Percentiles rank a stretch among this genome's conserved stretches.
Conservation (phyloP, 257 asterid species). For the Penstemon newberryi region DNA sequence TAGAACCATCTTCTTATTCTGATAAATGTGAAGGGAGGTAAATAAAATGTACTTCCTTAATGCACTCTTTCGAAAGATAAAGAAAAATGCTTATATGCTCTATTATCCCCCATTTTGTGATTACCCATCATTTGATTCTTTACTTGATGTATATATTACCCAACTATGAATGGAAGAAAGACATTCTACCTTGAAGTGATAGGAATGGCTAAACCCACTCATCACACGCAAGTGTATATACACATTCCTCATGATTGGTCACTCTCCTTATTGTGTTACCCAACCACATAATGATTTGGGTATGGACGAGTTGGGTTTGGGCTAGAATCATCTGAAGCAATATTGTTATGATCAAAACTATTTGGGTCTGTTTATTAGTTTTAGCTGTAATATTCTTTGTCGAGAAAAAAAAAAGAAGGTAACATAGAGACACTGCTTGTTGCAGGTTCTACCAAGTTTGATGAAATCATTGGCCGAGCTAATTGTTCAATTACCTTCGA, state of each 20-base stretch:
- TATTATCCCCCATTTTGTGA: neutral
- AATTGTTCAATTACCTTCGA: constrained; percentile 50
- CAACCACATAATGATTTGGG: too few relatives aligned
- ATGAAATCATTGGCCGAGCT: constrained; percentile 74
- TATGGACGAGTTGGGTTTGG: too few relatives aligned
- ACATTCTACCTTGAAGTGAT: neutral
- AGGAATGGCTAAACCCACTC: too few relatives aligned
- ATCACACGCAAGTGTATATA: too few relatives aligned
- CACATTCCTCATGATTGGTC: too few relatives aligned
- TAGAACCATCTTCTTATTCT: constrained; percentile 23
- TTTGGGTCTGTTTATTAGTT: neutral
- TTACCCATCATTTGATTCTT: constrained; percentile 8
- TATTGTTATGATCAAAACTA: too few relatives aligned
- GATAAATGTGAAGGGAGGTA: too few relatives aligned
- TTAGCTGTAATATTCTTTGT: constrained; percentile 1
- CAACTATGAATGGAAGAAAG: neutral
- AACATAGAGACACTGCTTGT: constrained; percentile 16
- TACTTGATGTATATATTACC: neutral
- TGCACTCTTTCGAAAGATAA: neutral
- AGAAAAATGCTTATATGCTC: neutral
- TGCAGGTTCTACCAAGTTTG: constrained; percentile 68
- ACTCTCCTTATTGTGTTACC: neutral
- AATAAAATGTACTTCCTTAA: neutral
- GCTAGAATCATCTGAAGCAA: too few relatives aligned
- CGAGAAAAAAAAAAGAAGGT: neutral